These are phyloP conservation scores for Wallacemonas collosoma DNA, from an alignment of 208 protist species.

Conservation along the genomic window DNA sequence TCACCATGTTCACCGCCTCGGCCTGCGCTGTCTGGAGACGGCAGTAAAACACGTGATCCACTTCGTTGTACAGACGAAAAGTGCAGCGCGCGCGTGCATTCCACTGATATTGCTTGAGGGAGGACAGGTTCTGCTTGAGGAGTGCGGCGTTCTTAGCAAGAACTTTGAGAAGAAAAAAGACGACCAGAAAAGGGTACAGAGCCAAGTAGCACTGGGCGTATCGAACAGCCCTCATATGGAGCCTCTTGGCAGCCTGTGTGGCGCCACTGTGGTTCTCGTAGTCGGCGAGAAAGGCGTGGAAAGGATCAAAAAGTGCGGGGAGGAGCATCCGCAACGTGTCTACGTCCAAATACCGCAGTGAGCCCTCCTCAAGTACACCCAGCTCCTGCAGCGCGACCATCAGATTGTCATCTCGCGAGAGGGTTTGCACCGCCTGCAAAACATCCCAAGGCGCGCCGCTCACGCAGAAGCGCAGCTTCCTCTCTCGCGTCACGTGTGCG, in stretches of 20 bases:
- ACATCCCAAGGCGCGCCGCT: slow-evolving; percentile 46
- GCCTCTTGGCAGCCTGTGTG: slow-evolving; percentile 11
- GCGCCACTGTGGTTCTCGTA: slow-evolving; percentile 41
- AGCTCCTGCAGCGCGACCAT: slow-evolving; percentile 64
- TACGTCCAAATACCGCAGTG: slow-evolving; percentile 49
- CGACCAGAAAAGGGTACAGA: slow-evolving; percentile 63
- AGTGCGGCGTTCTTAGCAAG: slow-evolving; percentile 74
- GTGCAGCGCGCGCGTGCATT: slow-evolving; percentile 55
- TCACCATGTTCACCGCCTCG: slow-evolving; percentile 57
- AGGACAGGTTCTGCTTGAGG: slow-evolving; percentile 58
- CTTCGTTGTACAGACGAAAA: slow-evolving; percentile 89
- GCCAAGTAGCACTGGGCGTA: slow-evolving; percentile 44
- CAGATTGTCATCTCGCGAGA: slow-evolving; percentile 81
- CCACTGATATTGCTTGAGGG: slow-evolving; percentile 60
- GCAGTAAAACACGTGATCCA: slow-evolving; percentile 61
- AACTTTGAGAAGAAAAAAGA: slow-evolving; percentile 55
- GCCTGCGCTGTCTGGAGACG: slow-evolving; percentile 51
- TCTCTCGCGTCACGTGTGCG: slow-evolving; percentile 30
- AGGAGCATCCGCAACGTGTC: slow-evolving; percentile 46
- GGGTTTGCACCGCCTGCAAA: slow-evolving; percentile 60
- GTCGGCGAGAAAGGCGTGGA: slow-evolving; percentile 50
- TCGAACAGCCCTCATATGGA: slow-evolving; percentile 25
- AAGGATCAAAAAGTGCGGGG: slow-evolving; percentile 66
- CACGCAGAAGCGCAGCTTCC: slow-evolving; percentile 24
- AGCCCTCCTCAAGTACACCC: slow-evolving; percentile 40